These are phyloP conservation scores for Phaseolus lunatus DNA, from an alignment of 306 rosid species.

Conservation along the genomic window DNA sequence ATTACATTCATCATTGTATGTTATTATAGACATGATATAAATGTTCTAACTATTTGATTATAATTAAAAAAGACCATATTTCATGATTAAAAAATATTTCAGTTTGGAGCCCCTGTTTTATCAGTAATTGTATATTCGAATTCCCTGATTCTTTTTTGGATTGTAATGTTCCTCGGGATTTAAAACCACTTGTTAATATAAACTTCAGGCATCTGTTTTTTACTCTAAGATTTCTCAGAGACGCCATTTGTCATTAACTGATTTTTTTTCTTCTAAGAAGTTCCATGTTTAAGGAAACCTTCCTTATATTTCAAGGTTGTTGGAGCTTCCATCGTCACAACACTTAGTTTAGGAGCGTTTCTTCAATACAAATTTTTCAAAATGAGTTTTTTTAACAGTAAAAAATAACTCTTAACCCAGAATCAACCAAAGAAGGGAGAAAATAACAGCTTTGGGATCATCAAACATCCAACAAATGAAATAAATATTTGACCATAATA, in stretches of 20 bases:
- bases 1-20: not conserved
- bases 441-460: too few relatives aligned
- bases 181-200: not conserved
- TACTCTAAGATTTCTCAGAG: not conserved
- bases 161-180: not conserved
- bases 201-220: not conserved
- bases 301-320: too few relatives aligned
- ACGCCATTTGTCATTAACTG: not conserved
- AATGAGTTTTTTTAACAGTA: too few relatives aligned
- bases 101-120: not conserved
- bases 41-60: slow-evolving; percentile 21
- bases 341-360: too few relatives aligned
- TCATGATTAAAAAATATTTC: not conserved
- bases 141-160: slow-evolving; percentile 2
- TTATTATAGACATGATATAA: not conserved
- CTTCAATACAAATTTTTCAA: too few relatives aligned
- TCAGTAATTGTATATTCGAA: slow-evolving; percentile 1
- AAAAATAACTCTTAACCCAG: too few relatives aligned
- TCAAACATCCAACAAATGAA: too few relatives aligned
- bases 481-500: too few relatives aligned
- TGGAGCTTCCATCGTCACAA: too few relatives aligned
- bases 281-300: too few relatives aligned
- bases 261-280: not conserved
- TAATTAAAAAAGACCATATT: not conserved
- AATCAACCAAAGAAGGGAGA: too few relatives aligned